Percentiles rank a stretch among this genome's conserved stretches.
Conservation (phyloP, 768 basidiomycete species). For the Suillus occidentalis region DNA sequence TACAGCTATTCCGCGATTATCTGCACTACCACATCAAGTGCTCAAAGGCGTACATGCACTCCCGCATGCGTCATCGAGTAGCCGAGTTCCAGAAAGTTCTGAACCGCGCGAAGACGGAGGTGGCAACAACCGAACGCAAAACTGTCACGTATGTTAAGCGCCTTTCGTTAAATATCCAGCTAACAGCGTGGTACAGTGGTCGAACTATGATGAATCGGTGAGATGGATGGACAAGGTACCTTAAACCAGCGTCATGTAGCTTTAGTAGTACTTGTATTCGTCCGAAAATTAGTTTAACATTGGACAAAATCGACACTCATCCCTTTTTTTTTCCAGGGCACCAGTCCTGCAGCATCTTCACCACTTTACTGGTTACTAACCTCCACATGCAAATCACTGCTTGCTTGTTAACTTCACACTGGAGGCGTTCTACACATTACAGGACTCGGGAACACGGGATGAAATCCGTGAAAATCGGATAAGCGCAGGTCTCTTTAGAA, state of each 20-base stretch:
- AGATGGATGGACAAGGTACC: slow-evolving; percentile 12
- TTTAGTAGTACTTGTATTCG: not conserved
- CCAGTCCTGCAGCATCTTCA: too few relatives aligned
- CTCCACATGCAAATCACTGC: not conserved
- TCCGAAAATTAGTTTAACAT: not conserved
- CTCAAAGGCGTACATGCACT: slow-evolving; percentile 99
- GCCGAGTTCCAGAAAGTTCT: slow-evolving; percentile 95
- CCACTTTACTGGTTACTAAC: not conserved
- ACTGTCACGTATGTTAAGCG: slow-evolving; percentile 69
- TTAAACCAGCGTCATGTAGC: not conserved
- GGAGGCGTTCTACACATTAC: not conserved
- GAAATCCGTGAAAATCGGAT: too few relatives aligned
- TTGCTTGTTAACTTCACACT: not conserved
- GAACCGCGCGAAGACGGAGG: slow-evolving; percentile 95
- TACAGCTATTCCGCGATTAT: slow-evolving; percentile 97
- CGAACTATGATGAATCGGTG: slow-evolving; percentile 57
- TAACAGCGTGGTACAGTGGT: slow-evolving; percentile 41
- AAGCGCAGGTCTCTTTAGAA: not conserved
- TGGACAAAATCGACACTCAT: too few relatives aligned
- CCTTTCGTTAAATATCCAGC: slow-evolving; percentile 1
- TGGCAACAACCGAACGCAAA: slow-evolving; percentile 78
- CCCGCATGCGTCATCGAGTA: slow-evolving; percentile 90
- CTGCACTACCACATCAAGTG: slow-evolving; percentile 99
- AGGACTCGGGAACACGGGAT: not conserved
- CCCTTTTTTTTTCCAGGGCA: not conserved